These are phyloP conservation scores for Picochlorum sp. DNA, from an alignment of 139 green algal species.

Conservation along the genomic window DNA sequence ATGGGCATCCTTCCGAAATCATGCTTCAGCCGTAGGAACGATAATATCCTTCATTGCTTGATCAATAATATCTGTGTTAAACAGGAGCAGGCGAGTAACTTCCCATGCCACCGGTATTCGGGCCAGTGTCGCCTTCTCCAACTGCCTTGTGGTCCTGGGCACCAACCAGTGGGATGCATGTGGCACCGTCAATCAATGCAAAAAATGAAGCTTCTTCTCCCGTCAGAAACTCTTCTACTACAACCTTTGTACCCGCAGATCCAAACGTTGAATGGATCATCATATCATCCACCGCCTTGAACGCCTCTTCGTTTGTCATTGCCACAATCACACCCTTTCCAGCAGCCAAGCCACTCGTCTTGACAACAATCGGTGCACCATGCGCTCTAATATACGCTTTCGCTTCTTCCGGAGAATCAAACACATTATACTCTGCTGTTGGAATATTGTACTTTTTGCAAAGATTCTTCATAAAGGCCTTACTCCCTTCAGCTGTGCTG, in stretches of 20 bases:
- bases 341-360: slow-evolving; percentile 90
- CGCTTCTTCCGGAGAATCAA: slow-evolving; percentile 56
- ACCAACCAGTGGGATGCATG: slow-evolving; percentile 55
- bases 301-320: slow-evolving; percentile 62
- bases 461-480: slow-evolving; percentile 94
- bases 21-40: slow-evolving; percentile 76
- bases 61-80: slow-evolving; percentile 68
- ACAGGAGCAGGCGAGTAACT: slow-evolving; percentile 93
- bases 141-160: slow-evolving; percentile 95
- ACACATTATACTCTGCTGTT: slow-evolving; percentile 76
- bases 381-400: slow-evolving; percentile 65
- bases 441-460: slow-evolving; percentile 89
- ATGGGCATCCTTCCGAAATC: slow-evolving; percentile 72
- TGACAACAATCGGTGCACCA: slow-evolving; percentile 92
- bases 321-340: slow-evolving; percentile 91
- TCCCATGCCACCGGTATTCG: slow-evolving; percentile 98
- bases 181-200: slow-evolving; percentile 82
- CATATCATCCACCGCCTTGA: slow-evolving; percentile 80
- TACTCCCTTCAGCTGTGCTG: slow-evolving; percentile 86
- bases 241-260: slow-evolving; percentile 55
- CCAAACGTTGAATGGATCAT: slow-evolving; percentile 73
- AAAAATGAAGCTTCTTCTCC: slow-evolving; percentile 98
- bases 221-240: slow-evolving; percentile 93
- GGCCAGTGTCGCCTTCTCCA: slow-evolving; percentile 89
- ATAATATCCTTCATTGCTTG: slow-evolving; percentile 82